Evolutionary conservation across 331 rosid species (phyloP).

Genomic region (Telfairia occidentalis): DNA sequence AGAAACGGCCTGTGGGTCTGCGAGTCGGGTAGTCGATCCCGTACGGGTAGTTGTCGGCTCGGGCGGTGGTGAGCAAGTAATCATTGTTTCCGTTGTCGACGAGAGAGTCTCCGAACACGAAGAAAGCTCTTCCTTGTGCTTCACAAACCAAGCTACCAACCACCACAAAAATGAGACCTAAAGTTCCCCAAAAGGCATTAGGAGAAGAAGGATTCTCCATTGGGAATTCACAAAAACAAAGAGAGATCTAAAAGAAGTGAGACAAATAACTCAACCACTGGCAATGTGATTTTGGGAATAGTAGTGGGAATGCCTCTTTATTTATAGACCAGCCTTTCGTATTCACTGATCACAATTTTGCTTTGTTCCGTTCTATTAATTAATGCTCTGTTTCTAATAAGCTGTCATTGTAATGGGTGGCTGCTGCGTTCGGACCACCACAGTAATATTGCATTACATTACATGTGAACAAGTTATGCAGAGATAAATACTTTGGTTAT

Average conservation of each 20-base stretch:
- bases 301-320: background rate
- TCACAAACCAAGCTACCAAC: slow-evolving; percentile 4
- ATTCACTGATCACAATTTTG: background rate
- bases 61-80: slow-evolving; percentile 61
- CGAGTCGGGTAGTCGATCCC: slow-evolving; percentile 77
- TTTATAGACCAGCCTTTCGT: slow-evolving; percentile 8
- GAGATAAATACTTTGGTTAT: too few species aligned
- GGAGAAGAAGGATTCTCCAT: slow-evolving; percentile 12
- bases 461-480: background rate
- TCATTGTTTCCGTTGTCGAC: slow-evolving; percentile 86
- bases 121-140: slow-evolving; percentile 58
- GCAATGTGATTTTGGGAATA: background rate
- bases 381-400: background rate
- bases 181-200: slow-evolving; percentile 3
- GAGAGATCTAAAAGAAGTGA: too few species aligned
- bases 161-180: slow-evolving; percentile 11
- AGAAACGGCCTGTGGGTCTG: slow-evolving; percentile 77
- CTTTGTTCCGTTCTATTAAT: background rate
- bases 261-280: background rate
- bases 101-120: slow-evolving; percentile 81
- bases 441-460: background rate
- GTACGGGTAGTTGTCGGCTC: slow-evolving; percentile 70
- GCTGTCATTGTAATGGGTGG: background rate
- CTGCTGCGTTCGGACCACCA: background rate
- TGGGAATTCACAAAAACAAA: background rate